Evolutionary conservation across 1,284 basidiomycete species (phyloP).

Genomic region (Cystobasidium pallidum): DNA sequence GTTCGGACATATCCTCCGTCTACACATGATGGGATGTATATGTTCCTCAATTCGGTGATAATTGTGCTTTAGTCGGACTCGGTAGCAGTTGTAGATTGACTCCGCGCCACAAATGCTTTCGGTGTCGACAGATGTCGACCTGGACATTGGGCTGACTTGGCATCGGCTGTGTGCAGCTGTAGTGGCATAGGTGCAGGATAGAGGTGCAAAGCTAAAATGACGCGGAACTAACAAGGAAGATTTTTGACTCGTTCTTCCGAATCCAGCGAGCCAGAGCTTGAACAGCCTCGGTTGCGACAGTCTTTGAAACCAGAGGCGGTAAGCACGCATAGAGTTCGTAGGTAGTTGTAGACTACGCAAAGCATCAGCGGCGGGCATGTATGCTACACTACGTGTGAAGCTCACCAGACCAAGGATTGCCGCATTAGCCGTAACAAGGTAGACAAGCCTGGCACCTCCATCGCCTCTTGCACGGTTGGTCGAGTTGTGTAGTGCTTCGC

Average conservation of each 20-base stretch:
- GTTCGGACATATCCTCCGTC: too few species aligned
- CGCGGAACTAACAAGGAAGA: constrained; percentile 64
- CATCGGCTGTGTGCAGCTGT: too few species aligned
- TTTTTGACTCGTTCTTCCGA: constrained; percentile 74
- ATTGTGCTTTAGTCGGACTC: too few species aligned
- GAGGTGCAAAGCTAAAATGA: constrained; percentile 38
- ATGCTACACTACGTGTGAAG: constrained; percentile 24
- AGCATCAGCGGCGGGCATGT: not conserved
- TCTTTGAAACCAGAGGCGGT: constrained; percentile 81
- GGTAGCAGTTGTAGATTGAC: too few species aligned
- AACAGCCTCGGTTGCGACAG: constrained; percentile 78
- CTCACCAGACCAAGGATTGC: constrained; percentile 86
- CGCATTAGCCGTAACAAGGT: constrained; percentile 79
- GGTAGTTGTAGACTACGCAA: constrained; percentile 76
- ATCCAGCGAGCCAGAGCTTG: constrained; percentile 89
- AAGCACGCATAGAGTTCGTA: constrained; percentile 89
- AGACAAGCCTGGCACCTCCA: constrained; percentile 76
- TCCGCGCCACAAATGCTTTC: too few species aligned
- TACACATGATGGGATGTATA: too few species aligned
- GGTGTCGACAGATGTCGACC: too few species aligned
- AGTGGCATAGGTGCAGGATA: too few species aligned
- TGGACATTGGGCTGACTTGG: too few species aligned
- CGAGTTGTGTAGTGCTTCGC: constrained; percentile 72
- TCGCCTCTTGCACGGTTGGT: constrained; percentile 61
- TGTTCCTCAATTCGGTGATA: too few species aligned